Base-by-base conservation (phyloP, 2,329 filamentous ascomycete species). In the Venturia asperata region DNA sequence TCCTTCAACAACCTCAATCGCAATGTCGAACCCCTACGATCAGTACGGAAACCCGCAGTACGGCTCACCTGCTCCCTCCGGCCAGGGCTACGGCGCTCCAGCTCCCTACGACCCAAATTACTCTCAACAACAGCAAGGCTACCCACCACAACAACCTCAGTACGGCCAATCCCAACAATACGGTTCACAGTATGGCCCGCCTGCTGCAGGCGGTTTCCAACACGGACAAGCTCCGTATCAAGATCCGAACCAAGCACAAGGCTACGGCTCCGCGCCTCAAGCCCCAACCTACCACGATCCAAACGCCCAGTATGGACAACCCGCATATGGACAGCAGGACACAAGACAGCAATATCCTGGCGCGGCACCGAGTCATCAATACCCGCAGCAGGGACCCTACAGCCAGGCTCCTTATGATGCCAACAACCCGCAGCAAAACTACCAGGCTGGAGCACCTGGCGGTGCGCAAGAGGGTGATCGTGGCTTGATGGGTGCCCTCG, bases 401-500 rank as follows among this genome's bases (percentile, higher is more conserved):
- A 69, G 70, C 27, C 72, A 74, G 52, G 69, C 74, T 67, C 74
- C 76, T 68, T 72, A 76, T 68, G 74, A 75, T 10, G 63, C 67
- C 56, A 70, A 70, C 60, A 75, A 73, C 68, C 74, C 74, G 15
- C 41, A 61, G 45, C 71, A 71, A 47, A 65, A 69, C n/a, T 67
- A 67, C 39, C 66, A 61, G 27, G 68, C 10, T 76, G 79, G 69
- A 74, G 75, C 77, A 52, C 79, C 79, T 15, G 76, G 76, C 67
- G 74, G 74, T 65, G 79, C 79, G 45, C 77, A 76, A 61, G 81
- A 83, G 61, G 82, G 79, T 61, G 84, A 86, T 67, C 81, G 84
- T 65, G 84, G 83, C 45, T 74, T 86, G 5, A 79, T 82, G 70
- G 82, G 84, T 60, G 80, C 83, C 3, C 72, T 85, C 4, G 81